Evolutionary conservation across 1,284 basidiomycete species (phyloP).

Genomic region (Tilletia walkeri): DNA sequence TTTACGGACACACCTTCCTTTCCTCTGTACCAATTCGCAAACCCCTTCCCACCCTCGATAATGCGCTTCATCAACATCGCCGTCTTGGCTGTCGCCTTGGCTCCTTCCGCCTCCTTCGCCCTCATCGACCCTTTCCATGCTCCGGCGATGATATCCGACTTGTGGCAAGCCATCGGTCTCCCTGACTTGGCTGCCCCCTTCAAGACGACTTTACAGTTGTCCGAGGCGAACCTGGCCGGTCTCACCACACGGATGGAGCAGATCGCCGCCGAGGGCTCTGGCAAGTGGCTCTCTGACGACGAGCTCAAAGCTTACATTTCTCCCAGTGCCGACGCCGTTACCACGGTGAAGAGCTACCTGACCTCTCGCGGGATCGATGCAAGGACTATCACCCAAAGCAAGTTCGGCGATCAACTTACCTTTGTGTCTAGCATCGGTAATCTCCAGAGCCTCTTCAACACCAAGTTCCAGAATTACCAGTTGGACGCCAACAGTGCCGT

Average conservation of each 20-base stretch:
- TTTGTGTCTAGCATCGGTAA: constrained; percentile 16
- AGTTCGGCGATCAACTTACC: constrained; percentile 18
- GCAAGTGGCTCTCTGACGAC: constrained; percentile 20
- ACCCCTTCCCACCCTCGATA: neutral
- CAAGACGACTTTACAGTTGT: constrained; percentile 14
- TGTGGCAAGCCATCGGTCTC: constrained; percentile 18
- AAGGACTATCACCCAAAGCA: constrained; percentile 12
- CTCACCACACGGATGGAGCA: constrained; percentile 16
- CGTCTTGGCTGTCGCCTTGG: neutral
- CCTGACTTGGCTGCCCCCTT: constrained; percentile 12
- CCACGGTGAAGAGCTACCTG: constrained; percentile 15
- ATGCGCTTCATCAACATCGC: constrained; percentile 5
- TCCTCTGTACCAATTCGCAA: no score
- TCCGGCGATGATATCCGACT: neutral
- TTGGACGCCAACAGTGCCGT: constrained; percentile 1
- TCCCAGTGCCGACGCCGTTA: constrained; percentile 9
- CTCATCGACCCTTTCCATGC: constrained; percentile 13
- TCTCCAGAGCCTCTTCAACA: constrained; percentile 11
- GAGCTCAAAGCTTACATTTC: constrained; percentile 17
- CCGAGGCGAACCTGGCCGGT: constrained; percentile 8
- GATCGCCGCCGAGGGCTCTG: constrained; percentile 18
- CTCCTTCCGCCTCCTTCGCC: neutral
- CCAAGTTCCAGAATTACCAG: constrained; percentile 17
- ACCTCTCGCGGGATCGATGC: constrained; percentile 14
- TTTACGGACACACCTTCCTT: no score